Evolutionary conservation across 2,329 filamentous ascomycete genomes (phyloP).

Genomic region (Phoma sp.): DNA sequence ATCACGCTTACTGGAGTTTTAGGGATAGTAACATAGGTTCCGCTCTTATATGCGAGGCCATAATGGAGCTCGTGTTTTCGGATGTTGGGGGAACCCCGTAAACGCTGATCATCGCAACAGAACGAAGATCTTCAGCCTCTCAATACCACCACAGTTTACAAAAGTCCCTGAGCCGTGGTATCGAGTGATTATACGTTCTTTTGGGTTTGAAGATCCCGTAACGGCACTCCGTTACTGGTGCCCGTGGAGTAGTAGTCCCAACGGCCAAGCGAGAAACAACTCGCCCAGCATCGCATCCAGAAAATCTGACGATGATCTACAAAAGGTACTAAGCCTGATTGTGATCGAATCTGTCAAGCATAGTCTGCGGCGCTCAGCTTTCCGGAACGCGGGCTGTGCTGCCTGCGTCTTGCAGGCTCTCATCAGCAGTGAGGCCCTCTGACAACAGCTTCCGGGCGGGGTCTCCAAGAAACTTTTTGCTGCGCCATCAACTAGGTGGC

Average conservation of each 20-base stretch:
- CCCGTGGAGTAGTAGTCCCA: conserved; percentile 16
- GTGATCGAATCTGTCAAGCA: conserved; percentile 18
- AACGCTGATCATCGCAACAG: conserved; percentile 24
- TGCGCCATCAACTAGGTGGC: conserved; percentile 11
- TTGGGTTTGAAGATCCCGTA: conserved; percentile 3
- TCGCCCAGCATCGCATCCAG: conserved; percentile 25
- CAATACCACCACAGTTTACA: conserved; percentile 6
- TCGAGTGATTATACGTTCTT: conserved; percentile 5
- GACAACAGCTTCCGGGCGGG: conserved; percentile 32
- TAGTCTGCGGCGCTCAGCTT: conserved; percentile 26
- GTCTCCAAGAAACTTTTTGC: conserved; percentile 24
- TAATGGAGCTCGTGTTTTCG: conserved; percentile 21
- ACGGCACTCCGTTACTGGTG: conserved; percentile 21
- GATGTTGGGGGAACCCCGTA: conserved; percentile 33
- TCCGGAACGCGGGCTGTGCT: conserved; percentile 26
- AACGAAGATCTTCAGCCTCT: conserved; percentile 24
- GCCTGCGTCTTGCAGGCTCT: conserved; percentile 30
- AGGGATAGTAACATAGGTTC: background rate
- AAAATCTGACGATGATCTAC: conserved; percentile 29
- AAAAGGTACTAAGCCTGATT: conserved; percentile 30
- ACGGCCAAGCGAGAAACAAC: conserved; percentile 27
- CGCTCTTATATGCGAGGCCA: conserved; percentile 11
- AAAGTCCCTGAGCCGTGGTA: background rate
- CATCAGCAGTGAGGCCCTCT: conserved; percentile 31
- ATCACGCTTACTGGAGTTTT: background rate